phyloP scores from a whole-genome alignment of 176 grass and related monocot genomes.

The Canna indica region DNA sequence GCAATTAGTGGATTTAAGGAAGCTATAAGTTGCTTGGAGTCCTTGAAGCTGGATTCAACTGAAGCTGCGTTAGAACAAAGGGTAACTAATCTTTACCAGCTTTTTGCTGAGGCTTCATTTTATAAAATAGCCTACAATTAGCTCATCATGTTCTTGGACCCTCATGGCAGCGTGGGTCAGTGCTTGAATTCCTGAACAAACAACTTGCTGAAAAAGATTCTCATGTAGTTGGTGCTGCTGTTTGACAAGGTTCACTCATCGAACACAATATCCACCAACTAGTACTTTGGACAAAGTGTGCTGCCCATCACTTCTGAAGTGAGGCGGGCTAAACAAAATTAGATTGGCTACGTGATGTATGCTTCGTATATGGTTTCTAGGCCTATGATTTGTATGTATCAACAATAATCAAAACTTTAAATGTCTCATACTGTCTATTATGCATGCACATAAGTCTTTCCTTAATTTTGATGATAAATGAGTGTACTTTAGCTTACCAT shows the following conservation, averaged over 20 bases:
- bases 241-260: neutral
- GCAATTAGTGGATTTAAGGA: conserved; percentile 71
- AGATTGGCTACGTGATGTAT: neutral
- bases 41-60: conserved; percentile 63
- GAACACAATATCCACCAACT: neutral
- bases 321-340: neutral
- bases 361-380: neutral
- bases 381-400: neutral
- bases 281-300: neutral
- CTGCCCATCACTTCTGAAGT: neutral
- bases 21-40: conserved; percentile 76
- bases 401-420: neutral
- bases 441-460: neutral
- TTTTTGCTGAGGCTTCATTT: neutral
- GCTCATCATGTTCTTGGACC: conserved; percentile 2
- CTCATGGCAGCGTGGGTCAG: conserved; percentile 43
- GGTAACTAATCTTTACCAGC: conserved; percentile 25
- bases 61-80: conserved; percentile 47
- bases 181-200: conserved; percentile 64
- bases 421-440: neutral
- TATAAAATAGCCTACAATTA: neutral
- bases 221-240: neutral
- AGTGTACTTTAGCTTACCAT: no score
- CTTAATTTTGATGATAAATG: neutral
- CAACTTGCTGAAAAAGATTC: conserved; percentile 44